Evolutionary conservation across 140 eudicot species (phyloP), one percentile per base, ranked within the genome.

Genomic region (Stevia rebaudiana): DNA sequence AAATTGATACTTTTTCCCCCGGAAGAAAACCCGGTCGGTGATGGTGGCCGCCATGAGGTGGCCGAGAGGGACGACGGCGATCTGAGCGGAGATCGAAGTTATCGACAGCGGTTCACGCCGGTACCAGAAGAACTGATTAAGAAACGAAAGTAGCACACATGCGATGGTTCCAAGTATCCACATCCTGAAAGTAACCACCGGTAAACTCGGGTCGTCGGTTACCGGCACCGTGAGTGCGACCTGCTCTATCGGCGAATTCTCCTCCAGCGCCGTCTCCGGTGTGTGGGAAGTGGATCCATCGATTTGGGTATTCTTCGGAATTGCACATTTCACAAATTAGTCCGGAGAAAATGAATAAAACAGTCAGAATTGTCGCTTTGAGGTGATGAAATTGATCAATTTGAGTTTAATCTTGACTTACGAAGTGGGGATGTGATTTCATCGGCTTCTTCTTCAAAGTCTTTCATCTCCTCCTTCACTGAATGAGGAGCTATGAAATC

Each of bases 101-200:
- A 91, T 80, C 3, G 87, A 51, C 1, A 91, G 76, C 3, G 98
- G 98, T 65, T 87, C 95, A 5, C 85, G 77, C 22, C 98, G 84
- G 82, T 80, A 92, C 96, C 96, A 92, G 77, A 92, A 88, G 71
- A 92, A 92, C 30, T 92, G 98, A 70, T 92, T 92, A 39, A 92
- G 85, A 65, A 92, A 87, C 0, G 98, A 92, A 13, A 92, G 86
- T 0, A 88, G 21, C 3, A 79, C 67, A 49, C 98, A 92, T 6
- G 96, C 86, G 15, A 72, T 3, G 0, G 83, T 47, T n/a, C 98
- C 98, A 1, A 92, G 83, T 8, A 49, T 66, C 96, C 96, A 92
- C 86, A 74, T 83, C 18, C 98, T 82, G 79, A 92, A 92, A 13
- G 98, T 92, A 24, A 82, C 75, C 9, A 76, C 96, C 15, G 89